Percentiles rank a stretch among this genome's conserved stretches.
Evolutionary conservation across 352 stramenopile genomes (phyloP).

Genomic region (Pseudoperonospora humuli): DNA sequence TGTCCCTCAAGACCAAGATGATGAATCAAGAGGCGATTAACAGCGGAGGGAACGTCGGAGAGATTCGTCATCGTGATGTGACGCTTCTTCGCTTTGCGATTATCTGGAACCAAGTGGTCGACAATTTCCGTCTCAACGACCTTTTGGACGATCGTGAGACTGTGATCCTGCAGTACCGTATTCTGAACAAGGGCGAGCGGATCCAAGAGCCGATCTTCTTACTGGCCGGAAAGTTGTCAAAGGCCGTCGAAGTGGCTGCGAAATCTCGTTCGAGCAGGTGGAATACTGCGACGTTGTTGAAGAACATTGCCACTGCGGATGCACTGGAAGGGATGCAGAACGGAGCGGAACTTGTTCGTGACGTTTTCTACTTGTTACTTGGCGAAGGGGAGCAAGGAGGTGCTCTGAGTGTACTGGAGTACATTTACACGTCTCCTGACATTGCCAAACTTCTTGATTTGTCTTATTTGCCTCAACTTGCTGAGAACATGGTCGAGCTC

Average conservation of each 20-base stretch:
- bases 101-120: slow-evolving; percentile 85
- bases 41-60: slow-evolving; percentile 4
- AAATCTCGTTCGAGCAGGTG: slow-evolving; percentile 44
- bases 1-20: slow-evolving; percentile 38
- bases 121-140: slow-evolving; percentile 80
- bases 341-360: slow-evolving; percentile 41
- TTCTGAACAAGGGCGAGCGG: slow-evolving; percentile 54
- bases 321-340: slow-evolving; percentile 56
- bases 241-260: slow-evolving; percentile 50
- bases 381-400: slow-evolving; percentile 42
- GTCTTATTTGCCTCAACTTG: slow-evolving; percentile 43
- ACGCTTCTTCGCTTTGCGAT: slow-evolving; percentile 73
- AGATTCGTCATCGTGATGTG: slow-evolving; percentile 37
- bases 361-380: slow-evolving; percentile 68
- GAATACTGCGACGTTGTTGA: slow-evolving; percentile 41
- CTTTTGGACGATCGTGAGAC: slow-evolving; percentile 78
- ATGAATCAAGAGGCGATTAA: slow-evolving; percentile 8
- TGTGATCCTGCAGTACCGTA: slow-evolving; percentile 78
- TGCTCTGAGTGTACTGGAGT: slow-evolving; percentile 48
- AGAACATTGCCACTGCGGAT: slow-evolving; percentile 52
- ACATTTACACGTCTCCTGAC: slow-evolving; percentile 52
- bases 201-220: slow-evolving; percentile 81
- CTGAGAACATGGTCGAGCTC: slow-evolving; percentile 66
- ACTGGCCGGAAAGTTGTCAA: slow-evolving; percentile 59
- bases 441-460: slow-evolving; percentile 55